Percentiles rank a stretch among this genome's conserved stretches.
Conservation (phyloP, 2,329 filamentous ascomycete genomes). For the Clathrospora elynae region DNA sequence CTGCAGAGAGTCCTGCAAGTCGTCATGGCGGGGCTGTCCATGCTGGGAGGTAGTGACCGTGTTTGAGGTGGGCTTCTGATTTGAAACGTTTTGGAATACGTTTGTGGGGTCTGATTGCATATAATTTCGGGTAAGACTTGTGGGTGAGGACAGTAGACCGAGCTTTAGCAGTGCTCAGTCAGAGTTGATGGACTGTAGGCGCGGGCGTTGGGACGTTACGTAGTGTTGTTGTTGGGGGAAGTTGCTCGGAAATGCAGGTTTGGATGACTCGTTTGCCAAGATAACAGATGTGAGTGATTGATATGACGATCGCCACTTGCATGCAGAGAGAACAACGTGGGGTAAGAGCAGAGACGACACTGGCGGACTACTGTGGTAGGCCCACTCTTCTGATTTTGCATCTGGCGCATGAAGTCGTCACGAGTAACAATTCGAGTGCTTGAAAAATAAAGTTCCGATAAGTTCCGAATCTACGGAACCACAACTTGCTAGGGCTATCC, state of each 20-base stretch:
- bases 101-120: conserved; percentile 67
- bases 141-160: conserved; percentile 55
- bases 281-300: conserved; percentile 6
- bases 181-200: conserved; percentile 22
- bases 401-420: conserved; percentile 2
- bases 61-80: conserved; percentile 48
- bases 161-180: conserved; percentile 56
- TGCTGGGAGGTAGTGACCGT: conserved; percentile 58
- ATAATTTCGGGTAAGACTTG: conserved; percentile 56
- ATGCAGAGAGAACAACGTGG: conserved; percentile 17
- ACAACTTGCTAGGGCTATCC: not conserved
- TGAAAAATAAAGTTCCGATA: conserved; percentile 8
- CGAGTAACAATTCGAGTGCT: conserved; percentile 3
- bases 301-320: conserved; percentile 24
- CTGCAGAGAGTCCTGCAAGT: conserved; percentile 52
- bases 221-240: conserved; percentile 18
- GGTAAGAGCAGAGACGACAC: conserved; percentile 6
- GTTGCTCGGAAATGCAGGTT: conserved; percentile 12
- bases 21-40: conserved; percentile 58
- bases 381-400: conserved; percentile 7
- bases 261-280: conserved; percentile 23
- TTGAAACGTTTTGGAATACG: conserved; percentile 54
- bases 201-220: conserved; percentile 22
- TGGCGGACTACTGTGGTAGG: conserved; percentile 3
- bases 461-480: too few species aligned